These are phyloP conservation scores for Plasmodium sp. DNA, from an alignment of 169 alveolate species.

Conservation along the genomic window DNA sequence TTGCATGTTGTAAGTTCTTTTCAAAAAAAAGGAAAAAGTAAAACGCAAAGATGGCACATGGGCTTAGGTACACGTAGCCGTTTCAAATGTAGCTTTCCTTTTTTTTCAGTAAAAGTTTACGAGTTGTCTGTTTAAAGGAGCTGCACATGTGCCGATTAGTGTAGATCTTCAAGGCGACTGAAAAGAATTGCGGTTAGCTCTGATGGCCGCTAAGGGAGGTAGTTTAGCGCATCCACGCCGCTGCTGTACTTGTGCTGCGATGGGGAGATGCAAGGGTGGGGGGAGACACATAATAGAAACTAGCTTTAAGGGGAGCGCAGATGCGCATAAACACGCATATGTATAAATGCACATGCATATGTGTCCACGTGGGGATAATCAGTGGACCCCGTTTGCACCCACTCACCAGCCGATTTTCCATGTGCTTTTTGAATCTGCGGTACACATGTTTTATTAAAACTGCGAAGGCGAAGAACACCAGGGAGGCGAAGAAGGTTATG, in stretches of 20 bases:
- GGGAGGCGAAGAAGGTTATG: neutral
- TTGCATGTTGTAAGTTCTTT: neutral
- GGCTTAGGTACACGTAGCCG: neutral
- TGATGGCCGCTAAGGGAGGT: neutral
- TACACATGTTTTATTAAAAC: constrained; percentile 23
- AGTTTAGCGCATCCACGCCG: neutral
- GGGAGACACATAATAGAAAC: neutral
- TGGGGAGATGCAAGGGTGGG: neutral
- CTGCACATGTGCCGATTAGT: neutral
- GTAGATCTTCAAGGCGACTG: neutral
- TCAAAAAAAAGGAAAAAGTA: neutral
- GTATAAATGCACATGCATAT: neutral
- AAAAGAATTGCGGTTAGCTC: neutral
- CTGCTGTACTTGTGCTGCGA: neutral
- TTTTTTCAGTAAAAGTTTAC: neutral
- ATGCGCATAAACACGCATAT: neutral
- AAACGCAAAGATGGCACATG: neutral
- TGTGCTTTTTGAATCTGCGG: neutral
- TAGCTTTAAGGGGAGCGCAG: neutral
- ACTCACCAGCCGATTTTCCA: constrained; percentile 32
- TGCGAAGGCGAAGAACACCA: constrained; percentile 3
- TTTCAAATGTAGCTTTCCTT: neutral
- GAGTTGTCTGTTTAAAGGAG: neutral
- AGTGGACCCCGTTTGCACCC: neutral
- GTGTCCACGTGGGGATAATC: neutral